Base-by-base conservation (phyloP, 164 flowering plant species). In the Vitis amurensis region DNA sequence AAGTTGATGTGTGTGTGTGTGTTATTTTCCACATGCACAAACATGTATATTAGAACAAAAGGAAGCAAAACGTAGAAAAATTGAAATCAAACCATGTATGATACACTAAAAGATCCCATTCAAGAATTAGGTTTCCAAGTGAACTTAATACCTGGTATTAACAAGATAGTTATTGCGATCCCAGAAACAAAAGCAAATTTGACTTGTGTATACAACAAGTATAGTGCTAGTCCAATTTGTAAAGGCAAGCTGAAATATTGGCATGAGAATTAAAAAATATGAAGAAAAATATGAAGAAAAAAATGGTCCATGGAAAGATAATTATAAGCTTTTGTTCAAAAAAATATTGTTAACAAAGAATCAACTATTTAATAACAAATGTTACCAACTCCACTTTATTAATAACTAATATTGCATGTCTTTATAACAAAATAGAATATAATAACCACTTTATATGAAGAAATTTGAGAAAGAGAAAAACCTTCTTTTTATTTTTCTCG, bases 171-270 rank as follows among this genome's bases (percentile, higher is more conserved):
- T 78, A 94, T 88, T 12, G 94, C 80, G 27, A 92, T 56, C 62
- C 99, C 99, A 68, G 98, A 78, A 69, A 91, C 74, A 86, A 92
- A 95, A 59, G 99, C 99, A 80, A 91, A 91, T 68, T 85, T 86
- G 77, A 95, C 99, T 88, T 95, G 99, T 61, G 91, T 91, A 66
- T 92, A 95, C 64, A 95, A 68, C 63, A 95, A 87, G 82, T 80
- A 92, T 50, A 95, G 82, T 27, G 99, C 98, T 63, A 92, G 76
- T 68, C 96, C 93, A 74, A 95, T 95, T 82, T 95, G 99, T 66
- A 95, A 76, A 27, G 99, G 99, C 83, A 95, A 78, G 84, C 99
- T 94, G 93, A 75, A 70, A 81, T 59, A 71, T 53, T 55, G 44
- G 57, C 66, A 68, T 44, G 50, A 55, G 55, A 51, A 63, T 58